Evolutionary conservation across 1,284 basidiomycete genomes (phyloP).

Genomic region (Leccinum angustisporum): DNA sequence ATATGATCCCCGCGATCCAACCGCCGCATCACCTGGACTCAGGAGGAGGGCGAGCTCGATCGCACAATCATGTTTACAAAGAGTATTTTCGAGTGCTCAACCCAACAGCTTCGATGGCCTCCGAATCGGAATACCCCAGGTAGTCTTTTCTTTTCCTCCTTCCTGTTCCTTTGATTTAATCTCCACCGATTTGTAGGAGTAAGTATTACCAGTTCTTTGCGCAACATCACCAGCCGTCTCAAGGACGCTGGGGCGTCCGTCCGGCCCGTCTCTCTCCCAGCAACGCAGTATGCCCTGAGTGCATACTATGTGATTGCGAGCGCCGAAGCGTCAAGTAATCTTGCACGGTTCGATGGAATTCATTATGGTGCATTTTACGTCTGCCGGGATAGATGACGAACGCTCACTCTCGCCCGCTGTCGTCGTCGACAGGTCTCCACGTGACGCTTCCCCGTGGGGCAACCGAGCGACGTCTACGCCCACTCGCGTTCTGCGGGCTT

Average conservation of each 20-base stretch:
- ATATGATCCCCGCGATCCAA: constrained; percentile 80
- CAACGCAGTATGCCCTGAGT: constrained; percentile 77
- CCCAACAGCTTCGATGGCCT: constrained; percentile 38
- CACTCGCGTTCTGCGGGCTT: constrained; percentile 67
- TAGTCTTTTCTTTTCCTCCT: constrained; percentile 16
- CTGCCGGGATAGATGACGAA: not conserved
- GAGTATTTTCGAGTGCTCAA: constrained; percentile 17
- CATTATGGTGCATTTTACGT: constrained; percentile 53
- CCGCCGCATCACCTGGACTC: constrained; percentile 52
- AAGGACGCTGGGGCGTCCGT: constrained; percentile 65
- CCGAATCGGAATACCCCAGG: constrained; percentile 62
- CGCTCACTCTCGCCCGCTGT: not conserved
- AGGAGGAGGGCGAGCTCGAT: constrained; percentile 34
- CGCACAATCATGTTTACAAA: constrained; percentile 14
- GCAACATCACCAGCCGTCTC: constrained; percentile 51
- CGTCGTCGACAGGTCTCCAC: constrained; percentile 44
- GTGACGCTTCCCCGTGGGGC: constrained; percentile 44
- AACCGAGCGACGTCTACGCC: constrained; percentile 52
- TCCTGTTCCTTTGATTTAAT: not conserved
- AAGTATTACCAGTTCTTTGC: constrained; percentile 53
- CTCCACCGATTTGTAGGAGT: constrained; percentile 52
- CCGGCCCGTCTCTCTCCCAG: constrained; percentile 76
- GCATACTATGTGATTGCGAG: constrained; percentile 95
- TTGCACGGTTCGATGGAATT: constrained; percentile 90
- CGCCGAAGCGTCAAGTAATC: constrained; percentile 92